phyloP scores from a whole-genome alignment of 2,329 filamentous ascomycete genomes.

The Pezicula neosporulosa region DNA sequence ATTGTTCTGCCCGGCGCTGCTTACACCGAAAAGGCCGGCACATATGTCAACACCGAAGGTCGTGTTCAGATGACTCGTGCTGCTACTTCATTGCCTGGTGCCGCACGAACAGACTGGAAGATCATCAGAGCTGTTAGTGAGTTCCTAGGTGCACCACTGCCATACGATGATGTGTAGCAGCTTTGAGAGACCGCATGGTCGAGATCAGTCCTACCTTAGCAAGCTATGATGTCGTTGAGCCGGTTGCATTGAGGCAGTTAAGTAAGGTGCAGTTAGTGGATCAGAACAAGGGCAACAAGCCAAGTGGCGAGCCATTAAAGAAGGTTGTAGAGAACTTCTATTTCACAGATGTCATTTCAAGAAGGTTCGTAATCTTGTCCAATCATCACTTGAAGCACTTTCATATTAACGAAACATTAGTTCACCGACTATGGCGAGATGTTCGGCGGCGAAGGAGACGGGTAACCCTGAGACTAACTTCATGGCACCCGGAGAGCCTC shows the following conservation, averaged over 20 bases:
- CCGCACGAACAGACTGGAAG: conserved; percentile 96
- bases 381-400: conserved; percentile 1
- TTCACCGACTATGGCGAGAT: conserved; percentile 97
- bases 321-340: conserved; percentile 94
- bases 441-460: conserved; percentile 86
- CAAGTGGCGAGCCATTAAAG: conserved; percentile 71
- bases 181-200: conserved; percentile 86
- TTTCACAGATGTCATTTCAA: conserved; percentile 94
- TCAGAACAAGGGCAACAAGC: conserved; percentile 84
- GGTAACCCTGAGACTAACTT: conserved; percentile 76
- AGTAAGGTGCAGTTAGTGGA: conserved; percentile 95
- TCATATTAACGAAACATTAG: conserved; percentile 39
- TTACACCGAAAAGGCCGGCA: conserved; percentile 95
- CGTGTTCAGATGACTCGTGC: conserved; percentile 91
- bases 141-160: conserved; percentile 81
- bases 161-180: conserved; percentile 88
- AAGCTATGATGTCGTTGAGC: conserved; percentile 88
- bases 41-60: conserved; percentile 97
- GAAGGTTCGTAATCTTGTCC: conserved; percentile 63
- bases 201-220: conserved; percentile 90
- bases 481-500: conserved; percentile 63
- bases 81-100: conserved; percentile 84
- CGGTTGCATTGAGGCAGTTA: conserved; percentile 67
- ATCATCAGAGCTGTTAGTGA: conserved; percentile 91
- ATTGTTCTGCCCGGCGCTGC: conserved; percentile 90